Evolutionary conservation across 2,329 filamentous ascomycete species (phyloP).

Genomic region (Sclerotinia subarctica): DNA sequence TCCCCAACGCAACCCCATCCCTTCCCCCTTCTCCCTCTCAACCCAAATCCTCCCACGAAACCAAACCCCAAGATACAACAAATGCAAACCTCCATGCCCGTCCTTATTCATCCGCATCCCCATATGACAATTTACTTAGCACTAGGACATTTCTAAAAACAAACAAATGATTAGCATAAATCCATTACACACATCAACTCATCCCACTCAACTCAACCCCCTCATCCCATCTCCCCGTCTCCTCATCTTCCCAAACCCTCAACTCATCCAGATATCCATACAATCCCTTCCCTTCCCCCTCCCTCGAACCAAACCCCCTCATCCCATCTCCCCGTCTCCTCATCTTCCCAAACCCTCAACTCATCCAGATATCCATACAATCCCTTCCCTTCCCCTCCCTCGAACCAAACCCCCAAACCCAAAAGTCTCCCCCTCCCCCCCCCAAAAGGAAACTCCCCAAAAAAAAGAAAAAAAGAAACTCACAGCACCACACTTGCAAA

Average conservation of each 20-base stretch:
- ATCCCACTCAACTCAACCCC: too few species aligned
- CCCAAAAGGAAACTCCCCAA: too few species aligned
- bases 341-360: background rate
- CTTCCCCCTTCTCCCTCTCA: too few species aligned
- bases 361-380: too few species aligned
- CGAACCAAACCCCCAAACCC: too few species aligned
- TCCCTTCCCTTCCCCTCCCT: too few species aligned
- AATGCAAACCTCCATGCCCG: background rate
- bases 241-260: background rate
- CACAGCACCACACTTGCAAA: conserved; percentile 12
- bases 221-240: background rate
- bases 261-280: background rate
- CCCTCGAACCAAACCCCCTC: too few species aligned
- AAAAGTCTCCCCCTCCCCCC: too few species aligned
- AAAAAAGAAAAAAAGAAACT: background rate
- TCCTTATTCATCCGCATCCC: background rate
- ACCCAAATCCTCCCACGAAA: background rate
- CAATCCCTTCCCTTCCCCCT: too few species aligned
- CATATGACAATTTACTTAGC: background rate
- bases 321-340: background rate
- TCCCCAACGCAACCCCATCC: background rate
- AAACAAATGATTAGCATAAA: background rate
- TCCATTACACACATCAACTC: background rate
- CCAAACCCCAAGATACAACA: background rate
- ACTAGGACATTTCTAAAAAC: conserved; percentile 1